These are phyloP conservation scores for Mycothermus thermophilus DNA, from an alignment of 495 filamentous ascomycete genomes.

Conservation along the genomic window DNA sequence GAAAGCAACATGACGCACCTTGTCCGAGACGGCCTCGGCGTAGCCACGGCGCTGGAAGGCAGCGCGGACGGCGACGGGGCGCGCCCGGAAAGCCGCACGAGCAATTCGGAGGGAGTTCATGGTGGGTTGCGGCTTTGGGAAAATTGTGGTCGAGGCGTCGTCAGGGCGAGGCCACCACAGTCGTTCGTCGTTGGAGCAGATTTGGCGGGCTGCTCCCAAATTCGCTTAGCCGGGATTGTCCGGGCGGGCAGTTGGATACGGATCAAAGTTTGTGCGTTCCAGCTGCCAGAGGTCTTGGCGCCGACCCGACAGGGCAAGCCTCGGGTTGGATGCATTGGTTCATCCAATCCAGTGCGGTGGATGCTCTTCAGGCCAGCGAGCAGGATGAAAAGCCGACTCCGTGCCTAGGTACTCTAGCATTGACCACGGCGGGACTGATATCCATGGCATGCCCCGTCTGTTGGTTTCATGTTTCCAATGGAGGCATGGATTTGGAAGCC, in stretches of 20 bases:
- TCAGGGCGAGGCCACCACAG: conserved; percentile 22
- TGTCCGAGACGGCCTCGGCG: conserved; percentile 82
- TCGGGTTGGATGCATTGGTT: no score
- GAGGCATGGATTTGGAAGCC: no score
- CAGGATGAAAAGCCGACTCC: no score
- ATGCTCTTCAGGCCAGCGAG: no score
- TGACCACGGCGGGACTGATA: no score
- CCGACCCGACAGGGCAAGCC: no score
- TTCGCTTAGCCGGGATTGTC: conserved; percentile 26
- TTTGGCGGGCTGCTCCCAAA: conserved; percentile 24
- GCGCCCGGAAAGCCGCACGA: conserved; percentile 69
- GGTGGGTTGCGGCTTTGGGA: conserved; percentile 38
- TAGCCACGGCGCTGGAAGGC: conserved; percentile 76
- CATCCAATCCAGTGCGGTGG: no score
- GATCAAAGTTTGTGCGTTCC: conserved; percentile 24
- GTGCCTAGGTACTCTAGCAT: no score
- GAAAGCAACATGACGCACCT: conserved; percentile 24
- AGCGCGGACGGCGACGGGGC: conserved; percentile 52
- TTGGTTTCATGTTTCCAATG: no score
- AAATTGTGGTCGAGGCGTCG: conserved; percentile 31
- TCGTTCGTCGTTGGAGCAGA: conserved; percentile 23
- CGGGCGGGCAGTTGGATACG: conserved; percentile 13
- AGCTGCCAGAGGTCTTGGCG: no score
- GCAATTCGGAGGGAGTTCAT: conserved; percentile 91
- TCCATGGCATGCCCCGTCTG: no score